A percentile compares a stretch with the other conserved stretches of the same genome.
Evolutionary conservation across 768 basidiomycete species (phyloP).

Genomic region (Rhodotorula diobovata): DNA sequence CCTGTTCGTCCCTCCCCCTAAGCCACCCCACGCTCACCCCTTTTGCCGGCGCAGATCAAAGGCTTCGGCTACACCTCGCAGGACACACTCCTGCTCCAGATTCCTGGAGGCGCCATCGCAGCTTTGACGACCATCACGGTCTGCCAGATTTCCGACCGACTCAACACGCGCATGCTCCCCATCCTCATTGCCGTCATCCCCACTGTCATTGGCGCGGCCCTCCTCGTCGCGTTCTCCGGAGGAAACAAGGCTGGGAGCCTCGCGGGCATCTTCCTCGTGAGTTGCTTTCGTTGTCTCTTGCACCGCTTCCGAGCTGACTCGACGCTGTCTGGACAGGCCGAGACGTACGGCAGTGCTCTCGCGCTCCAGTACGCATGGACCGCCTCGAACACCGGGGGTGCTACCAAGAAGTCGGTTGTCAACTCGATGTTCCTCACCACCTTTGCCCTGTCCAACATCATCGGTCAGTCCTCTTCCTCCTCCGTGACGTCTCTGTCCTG

Average conservation of each 20-base stretch:
- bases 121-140: constrained; percentile 52
- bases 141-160: constrained; percentile 7
- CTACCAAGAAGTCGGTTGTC: constrained; percentile 58
- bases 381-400: constrained; percentile 61
- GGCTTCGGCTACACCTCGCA: constrained; percentile 52
- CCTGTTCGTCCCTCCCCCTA: constrained; percentile 43
- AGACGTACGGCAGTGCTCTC: constrained; percentile 60
- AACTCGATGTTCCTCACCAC: constrained; percentile 13
- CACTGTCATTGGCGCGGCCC: constrained; percentile 57
- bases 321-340: constrained; percentile 43
- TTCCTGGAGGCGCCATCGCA: constrained; percentile 57
- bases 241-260: constrained; percentile 55
- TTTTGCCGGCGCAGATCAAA: constrained; percentile 7
- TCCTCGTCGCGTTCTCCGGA: constrained; percentile 55
- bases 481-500: no score
- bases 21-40: not conserved
- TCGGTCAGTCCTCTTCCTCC: not conserved
- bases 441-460: constrained; percentile 44
- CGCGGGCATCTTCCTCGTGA: constrained; percentile 51
- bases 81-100: constrained; percentile 60
- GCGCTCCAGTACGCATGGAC: constrained; percentile 63
- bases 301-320: constrained; percentile 39
- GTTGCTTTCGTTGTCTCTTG: not conserved
- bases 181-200: not conserved
- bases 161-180: constrained; percentile 7